Conservation (phyloP, 169 alveolate species). For the Cystoisospora suis region DNA sequence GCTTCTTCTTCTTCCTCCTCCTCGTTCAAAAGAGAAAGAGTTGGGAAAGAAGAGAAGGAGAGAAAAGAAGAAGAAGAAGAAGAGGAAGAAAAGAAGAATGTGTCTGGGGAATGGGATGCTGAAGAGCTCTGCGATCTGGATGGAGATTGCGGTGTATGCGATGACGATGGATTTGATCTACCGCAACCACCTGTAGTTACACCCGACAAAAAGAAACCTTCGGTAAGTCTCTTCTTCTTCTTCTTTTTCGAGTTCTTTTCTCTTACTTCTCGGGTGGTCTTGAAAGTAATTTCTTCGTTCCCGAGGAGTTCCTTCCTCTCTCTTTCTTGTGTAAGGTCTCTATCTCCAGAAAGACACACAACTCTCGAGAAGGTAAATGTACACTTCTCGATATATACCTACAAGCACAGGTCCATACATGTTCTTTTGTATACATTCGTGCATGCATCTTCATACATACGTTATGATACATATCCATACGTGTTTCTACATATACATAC, state of each 20-base stretch:
- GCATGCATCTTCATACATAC: background rate
- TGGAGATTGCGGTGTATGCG: background rate
- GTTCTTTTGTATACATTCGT: background rate
- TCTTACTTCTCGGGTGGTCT: too few species aligned
- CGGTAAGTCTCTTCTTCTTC: too few species aligned
- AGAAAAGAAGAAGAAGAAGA: background rate
- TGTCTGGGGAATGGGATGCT: background rate
- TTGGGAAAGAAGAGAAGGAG: too few species aligned
- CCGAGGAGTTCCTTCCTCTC: too few species aligned
- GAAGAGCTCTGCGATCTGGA: conserved; percentile 3
- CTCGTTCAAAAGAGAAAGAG: too few species aligned
- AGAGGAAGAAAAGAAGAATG: background rate
- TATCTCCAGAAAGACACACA: too few species aligned
- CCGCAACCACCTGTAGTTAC: background rate
- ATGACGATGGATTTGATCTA: background rate
- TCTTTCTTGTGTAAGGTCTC: too few species aligned
- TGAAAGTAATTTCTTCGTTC: too few species aligned
- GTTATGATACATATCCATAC: background rate
- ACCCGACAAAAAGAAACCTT: background rate
- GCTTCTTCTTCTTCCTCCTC: too few species aligned
- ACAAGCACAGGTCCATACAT: background rate
- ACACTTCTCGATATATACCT: too few species aligned
- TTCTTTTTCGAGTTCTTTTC: too few species aligned
- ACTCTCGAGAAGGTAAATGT: too few species aligned
- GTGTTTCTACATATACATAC: background rate